Evolutionary conservation across 306 rosid genomes (phyloP), one percentile per base, ranked within the genome.

Genomic region (Acacia crassicarpa): DNA sequence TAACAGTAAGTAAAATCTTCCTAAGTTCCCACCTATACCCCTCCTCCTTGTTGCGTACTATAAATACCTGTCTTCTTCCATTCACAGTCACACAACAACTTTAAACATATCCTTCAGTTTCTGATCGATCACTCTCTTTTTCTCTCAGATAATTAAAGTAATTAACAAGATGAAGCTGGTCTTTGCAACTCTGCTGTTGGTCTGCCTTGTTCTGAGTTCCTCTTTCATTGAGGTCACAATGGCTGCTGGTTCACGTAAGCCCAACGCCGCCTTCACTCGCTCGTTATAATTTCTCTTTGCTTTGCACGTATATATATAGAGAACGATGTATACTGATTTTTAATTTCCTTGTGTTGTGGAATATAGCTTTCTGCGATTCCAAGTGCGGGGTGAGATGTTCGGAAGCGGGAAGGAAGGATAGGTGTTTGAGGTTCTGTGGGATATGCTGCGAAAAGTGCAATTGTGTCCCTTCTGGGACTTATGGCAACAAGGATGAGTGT

Each of bases 381-480:
- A 90, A 84, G 83, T 95, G 98, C 44, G 46, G 1, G 19, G 27
- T 12, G 40, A 89, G 99, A 82, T 95, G 99, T 61, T 65, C 93
- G 1, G 86, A 86, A 41, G 98, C 99, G 1, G 94, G 92, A 70
- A 9, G 78, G 33, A 43, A 84, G 80, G 88, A 90, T n/a, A 54
- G 97, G 72, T 95, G 99, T 82, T 56, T 93, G 83, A 92, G 70
- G 84, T 93, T 78, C 82, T 95, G 99, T 2, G 93, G 97, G 30
- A 91, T 95, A 14, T 95, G 99, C 83, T 95, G 99, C 22, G 86
- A 81, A 19, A 90, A 85, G 79, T 95, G 99, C 77, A 44, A 89
- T 0, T 93, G 99, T 38, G 98, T 93, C 78, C 99, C 99, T 2
- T 93, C 98, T 54, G 98, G 98, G 76, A 93, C 98, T 76, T 89